Percentiles rank a stretch among this genome's conserved stretches.
Evolutionary conservation across 2,329 filamentous ascomycete genomes (phyloP).

Genomic region (Colletotrichum sp.): DNA sequence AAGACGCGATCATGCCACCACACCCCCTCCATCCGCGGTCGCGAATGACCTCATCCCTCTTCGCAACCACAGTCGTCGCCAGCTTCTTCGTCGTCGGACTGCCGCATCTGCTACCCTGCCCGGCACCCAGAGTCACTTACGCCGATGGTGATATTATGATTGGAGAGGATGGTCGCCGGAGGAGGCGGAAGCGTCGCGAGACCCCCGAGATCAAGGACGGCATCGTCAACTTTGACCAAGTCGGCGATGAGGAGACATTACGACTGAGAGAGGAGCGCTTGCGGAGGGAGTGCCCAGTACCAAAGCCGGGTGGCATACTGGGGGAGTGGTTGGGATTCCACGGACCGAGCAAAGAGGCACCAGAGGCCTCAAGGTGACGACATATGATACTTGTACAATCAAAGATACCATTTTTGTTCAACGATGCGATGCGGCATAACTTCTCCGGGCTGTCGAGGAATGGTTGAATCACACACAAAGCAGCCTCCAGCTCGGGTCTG

Average conservation of each 20-base stretch:
- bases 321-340: constrained; percentile 78
- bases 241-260: constrained; percentile 38
- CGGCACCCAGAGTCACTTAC: constrained; percentile 76
- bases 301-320: constrained; percentile 83
- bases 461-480: background rate
- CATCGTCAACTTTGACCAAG: constrained; percentile 53
- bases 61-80: constrained; percentile 87
- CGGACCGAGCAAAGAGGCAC: constrained; percentile 17
- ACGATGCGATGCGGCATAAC: background rate
- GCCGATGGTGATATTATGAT: constrained; percentile 69
- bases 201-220: constrained; percentile 47
- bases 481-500: background rate
- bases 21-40: constrained; percentile 88
- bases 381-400: constrained; percentile 7
- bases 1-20: constrained; percentile 69
- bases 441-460: background rate
- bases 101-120: constrained; percentile 90
- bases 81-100: constrained; percentile 92
- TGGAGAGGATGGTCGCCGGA: constrained; percentile 50
- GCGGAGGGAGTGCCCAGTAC: constrained; percentile 85
- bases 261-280: constrained; percentile 41
- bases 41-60: constrained; percentile 90
- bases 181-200: constrained; percentile 45
- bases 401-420: constrained; percentile 16
- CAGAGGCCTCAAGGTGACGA: constrained; percentile 7